Base-by-base conservation (phyloP, 1,139 yeast species). In the Saccharomyces hybrid region DNA sequence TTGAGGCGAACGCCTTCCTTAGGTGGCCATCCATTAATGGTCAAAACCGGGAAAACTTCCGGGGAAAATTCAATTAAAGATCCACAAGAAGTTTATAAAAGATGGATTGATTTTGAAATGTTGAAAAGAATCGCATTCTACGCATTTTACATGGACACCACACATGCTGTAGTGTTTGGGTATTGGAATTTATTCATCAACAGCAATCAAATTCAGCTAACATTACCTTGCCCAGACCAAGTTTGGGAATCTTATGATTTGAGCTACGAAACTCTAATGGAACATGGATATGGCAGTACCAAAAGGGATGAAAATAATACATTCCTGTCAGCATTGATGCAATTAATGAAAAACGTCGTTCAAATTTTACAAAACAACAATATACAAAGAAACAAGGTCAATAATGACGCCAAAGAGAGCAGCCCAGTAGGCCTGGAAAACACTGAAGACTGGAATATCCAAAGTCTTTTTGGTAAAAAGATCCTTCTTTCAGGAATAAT, bases 161-260 rank as follows among this genome's bases (percentile, higher is more conserved):
- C 84, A 26, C 95, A 88, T 70, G 87, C 89, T n/a, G 80, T 86
- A 34, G 79, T 87, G 53, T 88, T 86, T 71, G 86, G 95, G 4
- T 95, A 88, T 69, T 78, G 86, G 42, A 81, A 81, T 49, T 75
- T 88, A 49, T 78, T 83, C 55, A 84, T 88, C 32, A 86, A 83
- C 64, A 63, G 60, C 51, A 63, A 79, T 50, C 90, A 88, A 63
- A 75, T 89, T 51, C 90, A 89, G 64, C 71, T 85, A 58, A 78
- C 84, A 49, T 73, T 88, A 65, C 97, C 96, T 0, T 88, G 95
- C 65, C 83, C 85, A 55, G 96, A 88, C 64, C 81, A 77, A 26
- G 72, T 86, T 52, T 87, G 96, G 97, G 91, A 86, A 53, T 76
- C 74, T 48, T 71, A 72, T 64, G 62, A 68, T 16, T 62, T 71